Percentiles rank a stretch among this genome's conserved stretches.
phyloP scores from a whole-genome alignment of 2,329 filamentous ascomycete species.

The Coniochaeta sp. region DNA sequence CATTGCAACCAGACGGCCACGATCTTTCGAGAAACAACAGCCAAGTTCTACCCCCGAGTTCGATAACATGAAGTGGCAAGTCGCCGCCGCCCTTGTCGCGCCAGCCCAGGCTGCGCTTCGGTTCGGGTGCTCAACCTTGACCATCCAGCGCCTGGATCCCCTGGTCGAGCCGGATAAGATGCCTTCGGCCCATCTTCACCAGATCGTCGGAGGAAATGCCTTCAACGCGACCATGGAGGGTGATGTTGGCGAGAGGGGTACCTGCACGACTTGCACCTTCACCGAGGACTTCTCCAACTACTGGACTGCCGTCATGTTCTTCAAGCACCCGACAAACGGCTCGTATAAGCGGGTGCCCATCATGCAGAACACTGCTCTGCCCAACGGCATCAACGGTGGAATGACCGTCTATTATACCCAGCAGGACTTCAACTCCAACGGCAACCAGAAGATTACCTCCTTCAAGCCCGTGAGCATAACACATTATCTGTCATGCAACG shows the following conservation, averaged over 20 bases:
- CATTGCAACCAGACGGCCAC: neutral
- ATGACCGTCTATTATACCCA: conserved; percentile 19
- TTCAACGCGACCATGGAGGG: conserved; percentile 18
- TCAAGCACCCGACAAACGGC: conserved; percentile 17
- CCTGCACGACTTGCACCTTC: conserved; percentile 19
- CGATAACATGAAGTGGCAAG: conserved; percentile 4
- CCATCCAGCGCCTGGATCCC: conserved; percentile 8
- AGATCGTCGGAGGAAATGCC: conserved; percentile 19
- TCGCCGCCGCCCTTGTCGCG: conserved; percentile 6
- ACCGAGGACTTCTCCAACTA: conserved; percentile 20
- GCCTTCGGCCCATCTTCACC: conserved; percentile 17
- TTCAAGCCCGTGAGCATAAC: conserved; percentile 28
- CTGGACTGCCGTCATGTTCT: conserved; percentile 21
- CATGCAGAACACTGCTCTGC: conserved; percentile 10
- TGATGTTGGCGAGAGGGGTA: conserved; percentile 13
- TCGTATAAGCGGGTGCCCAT: conserved; percentile 15
- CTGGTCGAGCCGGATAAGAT: conserved; percentile 16
- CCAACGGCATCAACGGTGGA: conserved; percentile 13
- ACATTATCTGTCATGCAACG: neutral
- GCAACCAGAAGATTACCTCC: conserved; percentile 29
- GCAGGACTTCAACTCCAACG: conserved; percentile 24
- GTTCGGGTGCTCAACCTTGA: conserved; percentile 6
- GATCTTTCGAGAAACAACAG: neutral
- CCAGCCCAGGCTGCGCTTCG: conserved; percentile 7
- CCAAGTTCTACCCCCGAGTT: neutral